Base-by-base conservation (phyloP, 805 yeast species). In the Cyberlindnera mrakii region DNA sequence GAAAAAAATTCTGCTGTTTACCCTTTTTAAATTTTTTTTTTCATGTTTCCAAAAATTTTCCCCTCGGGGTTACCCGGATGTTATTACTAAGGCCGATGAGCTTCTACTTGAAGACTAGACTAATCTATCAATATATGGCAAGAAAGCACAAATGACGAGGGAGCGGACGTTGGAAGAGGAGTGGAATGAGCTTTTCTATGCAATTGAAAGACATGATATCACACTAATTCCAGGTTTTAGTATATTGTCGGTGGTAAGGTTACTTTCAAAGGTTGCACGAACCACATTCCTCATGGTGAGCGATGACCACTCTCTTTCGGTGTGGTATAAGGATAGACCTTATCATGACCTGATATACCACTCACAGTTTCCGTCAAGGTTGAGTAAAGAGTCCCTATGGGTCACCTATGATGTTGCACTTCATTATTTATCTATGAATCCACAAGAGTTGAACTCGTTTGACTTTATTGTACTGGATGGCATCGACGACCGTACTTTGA, bases 391-490 rank as follows among this genome's bases (percentile, higher is more conserved):
- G 38, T 35, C 43, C 15, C 5, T 13, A 32, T 41, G 42, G 37
- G 6, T 41, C 16, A 39, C 42, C 3, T 45, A 45, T 19, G 40
- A 33, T 18, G 39, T 34, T 13, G 45, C 43, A 3, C 17, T 37
- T 10, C 43, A 45, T 30, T 39, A 30, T n/a, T n/a, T 42, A 16
- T n/a, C 43, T 7, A 16, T 32, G 5, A 15, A 25, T 15, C 14
- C 16, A 5, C 10, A 14, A 16, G 29, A 17, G 20, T 20, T 47
- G 27, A 14, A 11, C 11, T 35, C 30, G 11, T 42, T 17, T 17
- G 46, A 48, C 30, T 45, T 48, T 35, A 30, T 46, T 7, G 30
- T 45, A 25, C 14, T 48, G 31, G 52, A 46, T 23, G 37, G 33
- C 9, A 30, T 48, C 27, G 49, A 46, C 35, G 46, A 39, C 10